A percentile compares a stretch with the other conserved stretches of the same genome.
Evolutionary conservation across 305 asterid genomes (phyloP).

Genomic region (Fraxinus xanthoxyloides): DNA sequence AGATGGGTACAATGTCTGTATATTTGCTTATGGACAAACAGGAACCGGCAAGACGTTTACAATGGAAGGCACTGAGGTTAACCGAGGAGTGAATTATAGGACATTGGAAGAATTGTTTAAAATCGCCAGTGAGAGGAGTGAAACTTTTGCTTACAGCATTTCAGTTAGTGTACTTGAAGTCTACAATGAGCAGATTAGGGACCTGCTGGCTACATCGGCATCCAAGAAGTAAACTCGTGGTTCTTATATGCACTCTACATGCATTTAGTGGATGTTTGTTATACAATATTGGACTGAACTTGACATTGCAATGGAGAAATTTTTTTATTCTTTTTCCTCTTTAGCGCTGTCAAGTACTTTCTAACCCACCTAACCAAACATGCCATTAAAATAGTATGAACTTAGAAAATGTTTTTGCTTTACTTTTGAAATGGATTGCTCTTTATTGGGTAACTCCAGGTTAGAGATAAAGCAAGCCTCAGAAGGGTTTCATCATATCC

Average conservation of each 20-base stretch:
- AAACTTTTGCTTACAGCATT: constrained; percentile 59
- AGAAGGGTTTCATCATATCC: constrained; percentile 88
- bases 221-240: constrained; percentile 63
- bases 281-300: neutral
- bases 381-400: neutral
- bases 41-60: constrained; percentile 99
- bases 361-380: neutral
- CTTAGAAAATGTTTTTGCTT: neutral
- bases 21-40: constrained; percentile 97
- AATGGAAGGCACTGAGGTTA: constrained; percentile 89
- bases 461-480: constrained; percentile 95
- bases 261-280: neutral
- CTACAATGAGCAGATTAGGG: constrained; percentile 94
- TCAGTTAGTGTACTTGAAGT: constrained; percentile 99
- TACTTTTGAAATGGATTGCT: neutral
- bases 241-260: constrained; percentile 16
- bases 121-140: constrained; percentile 68
- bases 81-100: constrained; percentile 92
- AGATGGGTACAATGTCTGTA: constrained; percentile 96
- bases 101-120: constrained; percentile 83
- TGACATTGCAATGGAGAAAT: neutral
- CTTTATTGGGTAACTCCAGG: constrained; percentile 38
- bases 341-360: neutral
- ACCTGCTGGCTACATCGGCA: constrained; percentile 70
- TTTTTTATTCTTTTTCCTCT: neutral